Conservation (phyloP, 1,284 basidiomycete species). For the Porogramme epimiltina region DNA sequence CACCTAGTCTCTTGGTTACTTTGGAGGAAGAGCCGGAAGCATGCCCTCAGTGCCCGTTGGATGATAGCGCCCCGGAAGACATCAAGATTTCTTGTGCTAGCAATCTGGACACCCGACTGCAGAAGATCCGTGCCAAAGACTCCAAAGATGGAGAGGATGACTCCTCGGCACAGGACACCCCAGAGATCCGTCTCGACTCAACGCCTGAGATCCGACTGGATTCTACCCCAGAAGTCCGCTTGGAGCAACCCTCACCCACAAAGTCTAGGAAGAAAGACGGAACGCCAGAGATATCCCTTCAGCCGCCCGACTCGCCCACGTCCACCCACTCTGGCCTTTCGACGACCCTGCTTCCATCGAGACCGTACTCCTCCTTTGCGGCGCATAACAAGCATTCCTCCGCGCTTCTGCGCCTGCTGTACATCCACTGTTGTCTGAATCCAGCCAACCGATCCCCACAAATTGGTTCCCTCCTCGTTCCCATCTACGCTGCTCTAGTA, state of each 20-base stretch:
- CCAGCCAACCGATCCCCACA: slow-evolving; percentile 70
- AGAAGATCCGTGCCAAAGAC: slow-evolving; percentile 41
- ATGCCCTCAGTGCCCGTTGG: slow-evolving; percentile 51
- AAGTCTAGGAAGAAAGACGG: slow-evolving; percentile 20
- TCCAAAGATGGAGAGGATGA: slow-evolving; percentile 17
- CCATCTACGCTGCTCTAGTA: slow-evolving; percentile 62
- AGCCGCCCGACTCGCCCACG: slow-evolving; percentile 31
- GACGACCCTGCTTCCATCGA: slow-evolving; percentile 56
- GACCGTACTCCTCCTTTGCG: slow-evolving; percentile 43
- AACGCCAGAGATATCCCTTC: slow-evolving; percentile 33
- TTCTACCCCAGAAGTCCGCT: slow-evolving; percentile 22
- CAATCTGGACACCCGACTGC: slow-evolving; percentile 56
- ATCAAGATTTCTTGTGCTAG: slow-evolving; percentile 52
- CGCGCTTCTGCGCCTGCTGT: slow-evolving; percentile 70
- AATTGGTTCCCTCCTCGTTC: slow-evolving; percentile 66
- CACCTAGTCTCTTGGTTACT: slow-evolving; percentile 49
- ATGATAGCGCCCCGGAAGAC: slow-evolving; percentile 47
- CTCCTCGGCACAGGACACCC: slow-evolving; percentile 35
- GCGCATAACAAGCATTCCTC: slow-evolving; percentile 64
- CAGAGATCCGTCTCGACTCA: slow-evolving; percentile 45
- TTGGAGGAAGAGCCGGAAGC: slow-evolving; percentile 56
- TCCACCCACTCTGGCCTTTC: slow-evolving; percentile 33
- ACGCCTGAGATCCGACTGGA: slow-evolving; percentile 57
- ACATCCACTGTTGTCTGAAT: slow-evolving; percentile 70
- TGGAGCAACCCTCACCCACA: slow-evolving; percentile 20